Evolutionary conservation across 169 alveolate genomes (phyloP).

Genomic region (Sarcocystis neurona): DNA sequence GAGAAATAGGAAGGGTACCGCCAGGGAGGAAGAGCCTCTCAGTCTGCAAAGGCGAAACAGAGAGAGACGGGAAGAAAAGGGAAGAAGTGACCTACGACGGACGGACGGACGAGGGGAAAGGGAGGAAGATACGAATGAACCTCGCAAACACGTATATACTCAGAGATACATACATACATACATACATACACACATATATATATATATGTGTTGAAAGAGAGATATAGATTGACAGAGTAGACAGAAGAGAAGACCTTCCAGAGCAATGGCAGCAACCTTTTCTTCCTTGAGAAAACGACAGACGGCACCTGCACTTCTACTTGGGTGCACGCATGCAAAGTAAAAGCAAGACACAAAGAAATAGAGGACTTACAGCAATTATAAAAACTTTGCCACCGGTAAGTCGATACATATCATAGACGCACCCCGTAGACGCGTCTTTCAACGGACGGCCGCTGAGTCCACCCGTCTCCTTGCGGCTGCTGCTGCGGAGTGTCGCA

Average conservation of each 20-base stretch:
- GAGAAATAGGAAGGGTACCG: no score
- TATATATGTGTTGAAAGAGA: neutral
- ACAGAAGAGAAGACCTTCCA: no score
- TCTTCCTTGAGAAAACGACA: neutral
- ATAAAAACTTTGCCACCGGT: slow-evolving; percentile 80
- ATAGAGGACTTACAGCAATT: slow-evolving; percentile 76
- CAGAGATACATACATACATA: no score
- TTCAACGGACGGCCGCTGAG: slow-evolving; percentile 82
- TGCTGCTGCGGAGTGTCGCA: slow-evolving; percentile 46
- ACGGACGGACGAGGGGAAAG: no score
- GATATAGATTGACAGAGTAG: no score
- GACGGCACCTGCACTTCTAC: neutral
- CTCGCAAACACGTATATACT: no score
- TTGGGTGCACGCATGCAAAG: neutral
- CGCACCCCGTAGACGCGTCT: slow-evolving; percentile 74
- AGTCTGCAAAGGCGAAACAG: no score
- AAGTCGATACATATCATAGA: slow-evolving; percentile 78
- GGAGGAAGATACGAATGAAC: no score
- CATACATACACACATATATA: neutral
- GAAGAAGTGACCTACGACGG: no score
- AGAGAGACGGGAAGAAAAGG: no score
- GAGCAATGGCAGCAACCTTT: no score
- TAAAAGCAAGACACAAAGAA: neutral
- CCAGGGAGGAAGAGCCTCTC: no score
- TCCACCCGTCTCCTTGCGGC: slow-evolving; percentile 78